A percentile compares a stretch with the other conserved stretches of the same genome.
Evolutionary conservation across 108 stramenopile genomes (phyloP).

Genomic region (Cyclotella sp.): DNA sequence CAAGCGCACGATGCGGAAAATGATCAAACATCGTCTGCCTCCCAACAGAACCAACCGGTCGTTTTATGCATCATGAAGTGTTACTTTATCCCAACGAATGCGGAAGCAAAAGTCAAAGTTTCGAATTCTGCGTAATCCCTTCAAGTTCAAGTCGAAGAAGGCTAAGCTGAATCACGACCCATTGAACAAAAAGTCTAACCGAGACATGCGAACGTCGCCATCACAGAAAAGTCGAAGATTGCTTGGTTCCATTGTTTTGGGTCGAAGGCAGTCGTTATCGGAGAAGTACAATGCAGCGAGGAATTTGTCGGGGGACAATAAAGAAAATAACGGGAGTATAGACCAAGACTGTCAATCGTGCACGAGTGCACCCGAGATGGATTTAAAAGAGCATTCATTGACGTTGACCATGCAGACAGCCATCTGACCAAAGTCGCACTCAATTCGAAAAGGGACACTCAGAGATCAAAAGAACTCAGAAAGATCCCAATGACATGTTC

Average conservation of each 20-base stretch:
- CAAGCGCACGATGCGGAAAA: too few species aligned
- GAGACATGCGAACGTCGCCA: conserved; percentile 8
- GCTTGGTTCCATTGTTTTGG: conserved; percentile 14
- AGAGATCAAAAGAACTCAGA: not conserved
- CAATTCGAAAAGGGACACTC: not conserved
- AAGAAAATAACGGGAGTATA: conserved; percentile 17
- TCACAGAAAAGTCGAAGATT: not conserved
- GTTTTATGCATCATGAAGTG: too few species aligned
- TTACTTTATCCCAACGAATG: too few species aligned
- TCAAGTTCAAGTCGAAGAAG: not conserved
- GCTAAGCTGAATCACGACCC: not conserved
- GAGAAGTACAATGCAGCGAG: not conserved
- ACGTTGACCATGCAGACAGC: not conserved
- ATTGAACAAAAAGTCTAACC: not conserved
- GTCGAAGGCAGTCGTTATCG: not conserved
- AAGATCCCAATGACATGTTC: conserved; percentile 18
- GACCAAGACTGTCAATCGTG: not conserved
- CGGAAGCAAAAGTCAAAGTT: not conserved
- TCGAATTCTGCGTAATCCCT: not conserved
- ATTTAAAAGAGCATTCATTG: not conserved
- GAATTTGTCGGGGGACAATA: not conserved
- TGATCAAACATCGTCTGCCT: too few species aligned
- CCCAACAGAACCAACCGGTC: too few species aligned
- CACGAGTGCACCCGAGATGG: not conserved
- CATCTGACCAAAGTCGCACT: not conserved